Base-by-base conservation (phyloP, 2,329 filamentous ascomycete species). In the Thermothelomyces thermophilus region DNA sequence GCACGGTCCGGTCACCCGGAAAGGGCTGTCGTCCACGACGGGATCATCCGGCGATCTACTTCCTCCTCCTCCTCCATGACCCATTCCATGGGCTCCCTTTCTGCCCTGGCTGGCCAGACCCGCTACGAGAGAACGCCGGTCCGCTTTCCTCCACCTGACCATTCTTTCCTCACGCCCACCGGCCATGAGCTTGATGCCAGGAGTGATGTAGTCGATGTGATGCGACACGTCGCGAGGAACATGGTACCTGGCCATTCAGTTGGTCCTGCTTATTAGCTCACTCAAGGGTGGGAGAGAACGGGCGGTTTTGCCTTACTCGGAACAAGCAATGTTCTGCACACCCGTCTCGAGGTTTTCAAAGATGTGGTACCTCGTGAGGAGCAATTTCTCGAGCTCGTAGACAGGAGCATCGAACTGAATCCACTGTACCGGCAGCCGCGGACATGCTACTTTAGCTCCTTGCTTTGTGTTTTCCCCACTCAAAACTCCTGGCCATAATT, bases 171-270 rank as follows among this genome's bases (percentile, higher is more conserved):
- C 50, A 17, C 41, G 43, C 3, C 49, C 50, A 3, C 46, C 48
- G 6, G 56, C 43, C 41, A 51, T 51, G 28, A 80, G 66, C 53
- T 74, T 76, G 54, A 77, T 71, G 14, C 75, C 76, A 0, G 77
- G 77, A 1, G 73, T 79, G 33, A 81, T 71, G 60, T 79, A 80
- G 63, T 80, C 76, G 45, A 80, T 66, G 50, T 79, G 73, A 10
- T 66, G 55, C 37, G 67, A 67, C 13, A 80, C 56, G 35, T 70
- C 60, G 24, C 66, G 65, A 1, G 76, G 76, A 5, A 80, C 63
- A 51, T 76, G 73, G 59, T 64, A 65, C 51, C 59, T 55, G 50
- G 41, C 16, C 3, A 2, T 34, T 53, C 10, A 47, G 46, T 3
- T 14, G 5, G 19, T 4, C 2, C n/a, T 28, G 6, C 1, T 6